Percentiles rank a stretch among this genome's conserved stretches.
Evolutionary conservation across 1,284 basidiomycete species (phyloP).

Genomic region (Tilletiopsis washingtonensis): DNA sequence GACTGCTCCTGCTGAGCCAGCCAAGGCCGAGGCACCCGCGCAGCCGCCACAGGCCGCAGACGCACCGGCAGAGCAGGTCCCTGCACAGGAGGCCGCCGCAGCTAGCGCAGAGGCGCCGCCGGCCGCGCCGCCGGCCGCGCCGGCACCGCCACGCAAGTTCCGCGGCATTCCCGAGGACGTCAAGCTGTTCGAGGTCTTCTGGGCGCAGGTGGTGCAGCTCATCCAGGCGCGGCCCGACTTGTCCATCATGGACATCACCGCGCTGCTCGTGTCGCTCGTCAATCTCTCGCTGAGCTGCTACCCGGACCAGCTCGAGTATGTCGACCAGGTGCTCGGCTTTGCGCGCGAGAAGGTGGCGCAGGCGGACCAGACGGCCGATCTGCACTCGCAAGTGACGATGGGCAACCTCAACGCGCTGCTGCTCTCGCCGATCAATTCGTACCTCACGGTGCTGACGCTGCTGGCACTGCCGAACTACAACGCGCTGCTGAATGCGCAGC

Average conservation of each 20-base stretch:
- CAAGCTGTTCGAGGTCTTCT: conserved; percentile 45
- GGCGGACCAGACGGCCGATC: conserved; percentile 19
- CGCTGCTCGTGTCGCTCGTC: conserved; percentile 39
- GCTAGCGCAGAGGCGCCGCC: not conserved
- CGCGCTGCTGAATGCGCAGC: conserved; percentile 33
- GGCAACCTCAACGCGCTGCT: conserved; percentile 38
- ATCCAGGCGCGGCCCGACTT: conserved; percentile 45
- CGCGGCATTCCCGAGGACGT: conserved; percentile 45
- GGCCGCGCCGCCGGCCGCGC: not conserved
- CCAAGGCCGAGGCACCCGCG: not conserved
- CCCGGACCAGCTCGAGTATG: conserved; percentile 45
- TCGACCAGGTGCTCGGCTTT: conserved; percentile 45
- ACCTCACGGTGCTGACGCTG: conserved; percentile 38
- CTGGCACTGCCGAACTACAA: conserved; percentile 40
- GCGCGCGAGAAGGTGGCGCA: conserved; percentile 36
- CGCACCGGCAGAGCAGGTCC: not conserved
- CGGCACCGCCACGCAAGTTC: conserved; percentile 28
- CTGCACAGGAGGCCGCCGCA: conserved; percentile 42
- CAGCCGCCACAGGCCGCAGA: not conserved
- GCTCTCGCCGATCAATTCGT: conserved; percentile 41
- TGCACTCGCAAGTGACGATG: conserved; percentile 23
- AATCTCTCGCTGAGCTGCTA: conserved; percentile 45
- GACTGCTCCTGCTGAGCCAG: conserved; percentile 8
- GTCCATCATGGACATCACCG: conserved; percentile 42
- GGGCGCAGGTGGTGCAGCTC: conserved; percentile 45